phyloP scores from a whole-genome alignment of 768 basidiomycete species.

The Tylopilus rubrobrunneus region DNA sequence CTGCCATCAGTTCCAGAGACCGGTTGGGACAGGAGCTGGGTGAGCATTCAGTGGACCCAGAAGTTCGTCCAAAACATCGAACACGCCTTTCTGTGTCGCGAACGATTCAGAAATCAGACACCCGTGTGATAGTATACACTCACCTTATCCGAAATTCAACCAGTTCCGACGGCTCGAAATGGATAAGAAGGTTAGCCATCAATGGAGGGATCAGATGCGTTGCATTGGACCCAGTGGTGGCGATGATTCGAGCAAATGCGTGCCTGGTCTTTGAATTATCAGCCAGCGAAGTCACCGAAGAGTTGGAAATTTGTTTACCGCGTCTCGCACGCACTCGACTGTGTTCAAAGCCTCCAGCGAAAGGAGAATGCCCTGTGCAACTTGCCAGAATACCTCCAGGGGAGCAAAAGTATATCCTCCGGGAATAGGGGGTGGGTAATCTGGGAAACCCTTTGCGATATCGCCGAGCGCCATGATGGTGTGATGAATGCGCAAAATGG shows the following conservation, averaged over 20 bases:
- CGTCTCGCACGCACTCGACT: constrained; percentile 85
- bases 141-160: constrained; percentile 92
- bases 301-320: constrained; percentile 50
- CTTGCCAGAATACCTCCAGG: constrained; percentile 75
- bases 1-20: constrained; percentile 85
- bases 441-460: constrained; percentile 95
- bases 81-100: constrained; percentile 66
- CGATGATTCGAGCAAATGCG: constrained; percentile 90
- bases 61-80: constrained; percentile 85
- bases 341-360: constrained; percentile 86
- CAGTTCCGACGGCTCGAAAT: constrained; percentile 89
- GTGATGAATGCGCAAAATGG: constrained; percentile 89
- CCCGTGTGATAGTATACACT: constrained; percentile 4
- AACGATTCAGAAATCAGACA: background rate
- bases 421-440: constrained; percentile 68
- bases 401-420: constrained; percentile 67
- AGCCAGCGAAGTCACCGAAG: constrained; percentile 1
- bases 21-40: constrained; percentile 71
- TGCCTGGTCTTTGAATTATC: constrained; percentile 66
- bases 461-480: constrained; percentile 92
- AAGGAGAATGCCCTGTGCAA: constrained; percentile 83
- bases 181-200: constrained; percentile 85
- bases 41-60: constrained; percentile 83
- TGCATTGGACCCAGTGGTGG: constrained; percentile 81
- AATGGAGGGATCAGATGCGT: constrained; percentile 85